Percentiles rank a stretch among this genome's conserved stretches.
These are phyloP conservation scores for Galerina marginata DNA, from an alignment of 768 basidiomycete genomes.

Conservation along the genomic window DNA sequence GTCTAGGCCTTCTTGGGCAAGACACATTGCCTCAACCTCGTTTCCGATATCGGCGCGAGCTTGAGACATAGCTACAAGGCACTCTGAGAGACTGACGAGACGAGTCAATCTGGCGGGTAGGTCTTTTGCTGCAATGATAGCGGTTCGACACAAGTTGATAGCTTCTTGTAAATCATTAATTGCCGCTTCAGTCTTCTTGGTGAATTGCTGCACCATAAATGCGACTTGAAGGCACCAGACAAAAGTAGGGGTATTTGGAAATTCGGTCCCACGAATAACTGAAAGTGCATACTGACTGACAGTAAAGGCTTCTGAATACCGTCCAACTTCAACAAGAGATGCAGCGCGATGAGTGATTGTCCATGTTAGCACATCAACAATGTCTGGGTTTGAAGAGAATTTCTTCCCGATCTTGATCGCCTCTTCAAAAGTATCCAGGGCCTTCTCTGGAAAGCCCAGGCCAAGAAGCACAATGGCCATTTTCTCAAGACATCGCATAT, in stretches of 20 bases:
- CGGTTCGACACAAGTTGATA: neutral
- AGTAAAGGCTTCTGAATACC: slow-evolving; percentile 5
- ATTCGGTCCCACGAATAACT: neutral
- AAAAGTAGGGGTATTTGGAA: neutral
- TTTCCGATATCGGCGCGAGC: neutral
- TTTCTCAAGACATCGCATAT: neutral
- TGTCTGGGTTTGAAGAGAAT: neutral
- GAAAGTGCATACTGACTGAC: neutral
- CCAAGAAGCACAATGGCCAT: slow-evolving; percentile 3
- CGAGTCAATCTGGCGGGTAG: neutral
- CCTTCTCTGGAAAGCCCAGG: slow-evolving; percentile 2
- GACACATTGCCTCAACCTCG: neutral
- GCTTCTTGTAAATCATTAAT: too few species aligned
- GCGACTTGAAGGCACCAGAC: neutral
- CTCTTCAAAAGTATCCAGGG: neutral
- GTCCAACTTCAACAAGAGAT: slow-evolving; percentile 9
- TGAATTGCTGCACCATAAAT: too few species aligned
- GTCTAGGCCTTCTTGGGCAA: neutral
- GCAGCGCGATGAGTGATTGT: neutral
- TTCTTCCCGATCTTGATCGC: slow-evolving; percentile 6
- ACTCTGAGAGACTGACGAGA: neutral
- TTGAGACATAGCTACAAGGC: neutral
- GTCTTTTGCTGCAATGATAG: neutral
- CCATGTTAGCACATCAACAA: neutral
- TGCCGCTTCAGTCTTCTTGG: too few species aligned